Percentiles rank a stretch among this genome's conserved stretches.
Evolutionary conservation across 108 stramenopile genomes (phyloP).

Genomic region (Skeletonema grethae): DNA sequence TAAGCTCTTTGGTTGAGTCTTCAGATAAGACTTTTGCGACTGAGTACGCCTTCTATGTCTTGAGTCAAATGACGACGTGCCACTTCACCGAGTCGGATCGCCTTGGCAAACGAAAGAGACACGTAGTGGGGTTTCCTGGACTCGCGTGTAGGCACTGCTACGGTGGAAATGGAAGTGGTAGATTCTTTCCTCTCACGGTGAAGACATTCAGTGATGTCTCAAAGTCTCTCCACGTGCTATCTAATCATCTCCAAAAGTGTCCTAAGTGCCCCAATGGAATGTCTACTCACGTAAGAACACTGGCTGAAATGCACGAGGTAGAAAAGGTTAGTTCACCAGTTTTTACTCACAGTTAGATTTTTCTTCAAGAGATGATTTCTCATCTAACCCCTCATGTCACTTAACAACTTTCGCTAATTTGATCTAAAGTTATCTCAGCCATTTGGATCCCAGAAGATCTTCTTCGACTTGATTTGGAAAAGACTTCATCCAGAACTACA

Average conservation of each 20-base stretch:
- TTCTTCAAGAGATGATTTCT: not conserved
- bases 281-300: constrained; percentile 51
- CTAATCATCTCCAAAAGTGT: constrained; percentile 46
- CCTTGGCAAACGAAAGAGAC: constrained; percentile 48
- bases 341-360: not conserved
- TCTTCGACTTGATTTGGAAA: constrained; percentile 49
- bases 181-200: constrained; percentile 47
- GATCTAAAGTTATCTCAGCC: constrained; percentile 21
- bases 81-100: constrained; percentile 36
- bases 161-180: constrained; percentile 42
- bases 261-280: constrained; percentile 75
- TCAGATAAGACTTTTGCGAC: constrained; percentile 41
- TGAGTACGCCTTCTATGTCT: constrained; percentile 46
- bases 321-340: constrained; percentile 49
- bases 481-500: constrained; percentile 44
- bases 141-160: constrained; percentile 46
- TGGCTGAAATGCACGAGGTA: constrained; percentile 65
- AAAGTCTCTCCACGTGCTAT: constrained; percentile 42
- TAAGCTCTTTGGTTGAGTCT: constrained; percentile 32
- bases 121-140: constrained; percentile 40
- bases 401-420: not conserved
- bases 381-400: not conserved
- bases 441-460: constrained; percentile 50
- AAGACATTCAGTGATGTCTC: constrained; percentile 53
- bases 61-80: constrained; percentile 50